These are phyloP conservation scores for Neckera pumila DNA, from an alignment of 225 moss, liverwort and hornwort genomes.

Conservation along the genomic window DNA sequence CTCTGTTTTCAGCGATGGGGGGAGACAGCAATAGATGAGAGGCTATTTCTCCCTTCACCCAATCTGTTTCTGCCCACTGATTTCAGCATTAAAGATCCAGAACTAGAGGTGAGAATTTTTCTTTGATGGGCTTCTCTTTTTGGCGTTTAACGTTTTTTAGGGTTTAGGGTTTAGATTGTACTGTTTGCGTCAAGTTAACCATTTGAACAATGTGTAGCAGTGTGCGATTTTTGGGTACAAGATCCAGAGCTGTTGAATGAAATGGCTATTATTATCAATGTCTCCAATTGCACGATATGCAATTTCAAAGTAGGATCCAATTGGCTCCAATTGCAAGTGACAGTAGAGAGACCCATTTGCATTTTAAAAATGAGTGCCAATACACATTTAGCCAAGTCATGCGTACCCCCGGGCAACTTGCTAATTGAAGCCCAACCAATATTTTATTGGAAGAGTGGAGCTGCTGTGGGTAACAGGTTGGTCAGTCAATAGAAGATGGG, in stretches of 20 bases:
- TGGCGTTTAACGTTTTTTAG: no score
- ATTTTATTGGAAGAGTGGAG: background rate
- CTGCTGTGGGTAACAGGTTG: background rate
- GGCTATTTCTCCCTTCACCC: conserved; percentile 60
- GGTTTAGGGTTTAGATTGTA: background rate
- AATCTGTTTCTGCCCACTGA: conserved; percentile 76
- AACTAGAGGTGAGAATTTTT: conserved; percentile 21
- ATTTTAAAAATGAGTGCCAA: background rate
- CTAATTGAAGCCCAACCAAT: background rate
- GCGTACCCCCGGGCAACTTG: no score
- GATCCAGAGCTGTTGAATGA: background rate
- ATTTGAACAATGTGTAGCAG: background rate
- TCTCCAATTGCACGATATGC: background rate
- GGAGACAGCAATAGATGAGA: conserved; percentile 31
- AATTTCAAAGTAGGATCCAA: no score
- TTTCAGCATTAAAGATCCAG: conserved; percentile 54
- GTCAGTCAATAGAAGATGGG: background rate
- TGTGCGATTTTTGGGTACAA: background rate
- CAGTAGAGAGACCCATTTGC: background rate
- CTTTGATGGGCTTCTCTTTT: background rate
- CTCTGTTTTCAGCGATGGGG: conserved; percentile 48
- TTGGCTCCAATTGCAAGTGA: background rate
- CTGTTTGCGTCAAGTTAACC: background rate
- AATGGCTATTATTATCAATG: background rate
- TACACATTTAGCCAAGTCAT: background rate